phyloP scores from a whole-genome alignment of 495 filamentous ascomycete species.

The Aspergillus coremiiformis region DNA sequence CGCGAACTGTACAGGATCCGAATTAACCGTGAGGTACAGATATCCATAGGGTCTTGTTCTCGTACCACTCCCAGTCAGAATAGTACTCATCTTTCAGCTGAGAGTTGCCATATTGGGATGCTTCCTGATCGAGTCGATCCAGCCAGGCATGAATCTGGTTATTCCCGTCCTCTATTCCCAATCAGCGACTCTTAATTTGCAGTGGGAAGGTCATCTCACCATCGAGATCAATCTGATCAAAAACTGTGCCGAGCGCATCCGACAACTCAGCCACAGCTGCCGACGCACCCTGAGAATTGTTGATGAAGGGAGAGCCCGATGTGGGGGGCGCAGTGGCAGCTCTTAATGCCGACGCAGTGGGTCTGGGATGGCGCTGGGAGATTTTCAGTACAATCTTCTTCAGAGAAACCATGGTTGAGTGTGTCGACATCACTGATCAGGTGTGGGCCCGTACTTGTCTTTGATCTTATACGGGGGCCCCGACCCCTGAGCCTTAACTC shows the following conservation, averaged over 20 bases:
- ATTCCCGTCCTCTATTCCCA: neutral
- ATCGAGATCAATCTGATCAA: conserved; percentile 3
- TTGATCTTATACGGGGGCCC: neutral
- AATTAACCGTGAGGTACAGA: neutral
- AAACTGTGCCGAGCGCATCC: neutral
- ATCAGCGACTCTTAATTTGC: neutral
- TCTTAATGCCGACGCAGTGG: neutral
- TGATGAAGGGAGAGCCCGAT: conserved; percentile 1
- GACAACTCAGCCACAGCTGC: conserved; percentile 3
- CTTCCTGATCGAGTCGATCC: conserved; percentile 1
- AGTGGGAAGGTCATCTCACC: neutral
- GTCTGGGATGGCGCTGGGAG: neutral
- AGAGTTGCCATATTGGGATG: conserved; percentile 2
- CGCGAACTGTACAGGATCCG: neutral
- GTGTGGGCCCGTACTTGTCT: too few relatives aligned
- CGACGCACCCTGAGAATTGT: conserved; percentile 4
- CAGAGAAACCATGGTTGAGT: neutral
- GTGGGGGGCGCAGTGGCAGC: neutral
- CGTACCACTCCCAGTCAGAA: conserved; percentile 1
- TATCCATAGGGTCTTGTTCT: neutral
- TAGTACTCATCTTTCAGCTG: conserved; percentile 1
- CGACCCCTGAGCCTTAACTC: neutral
- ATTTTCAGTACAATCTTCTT: conserved; percentile 1
- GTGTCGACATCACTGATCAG: too few relatives aligned
- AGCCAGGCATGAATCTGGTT: neutral